phyloP scores from a whole-genome alignment of 257 asterid species.

The Anisodus acutangulus region DNA sequence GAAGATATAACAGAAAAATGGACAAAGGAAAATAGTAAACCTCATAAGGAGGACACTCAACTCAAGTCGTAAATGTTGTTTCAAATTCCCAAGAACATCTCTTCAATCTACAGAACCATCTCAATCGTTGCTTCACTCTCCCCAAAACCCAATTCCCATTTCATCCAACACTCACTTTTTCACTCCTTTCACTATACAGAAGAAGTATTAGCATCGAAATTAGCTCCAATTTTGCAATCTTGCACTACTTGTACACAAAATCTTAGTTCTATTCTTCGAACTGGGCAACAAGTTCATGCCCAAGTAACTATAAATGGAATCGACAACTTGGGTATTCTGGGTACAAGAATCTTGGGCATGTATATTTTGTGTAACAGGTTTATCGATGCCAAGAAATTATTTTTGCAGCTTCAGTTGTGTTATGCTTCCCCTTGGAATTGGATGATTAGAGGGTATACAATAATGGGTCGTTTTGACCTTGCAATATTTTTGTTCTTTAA shows the following conservation, averaged over 20 bases:
- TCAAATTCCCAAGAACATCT: not conserved
- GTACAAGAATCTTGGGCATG: slow-evolving; percentile 80
- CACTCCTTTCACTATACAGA: slow-evolving; percentile 15
- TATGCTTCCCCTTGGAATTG: slow-evolving; percentile 99
- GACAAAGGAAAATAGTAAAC: not conserved
- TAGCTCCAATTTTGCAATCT: slow-evolving; percentile 59
- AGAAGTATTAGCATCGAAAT: slow-evolving; percentile 64
- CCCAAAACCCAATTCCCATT: slow-evolving; percentile 21
- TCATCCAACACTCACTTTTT: not conserved
- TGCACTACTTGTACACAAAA: slow-evolving; percentile 38
- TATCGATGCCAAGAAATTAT: slow-evolving; percentile 63
- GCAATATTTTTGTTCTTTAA: slow-evolving; percentile 75
- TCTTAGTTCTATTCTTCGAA: slow-evolving; percentile 41
- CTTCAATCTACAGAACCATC: not conserved
- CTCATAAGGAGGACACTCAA: not conserved
- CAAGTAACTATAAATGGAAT: slow-evolving; percentile 75
- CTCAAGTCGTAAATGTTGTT: not conserved
- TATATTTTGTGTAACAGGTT: slow-evolving; percentile 57
- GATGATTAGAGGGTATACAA: slow-evolving; percentile 86
- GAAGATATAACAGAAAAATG: not conserved
- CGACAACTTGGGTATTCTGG: slow-evolving; percentile 62
- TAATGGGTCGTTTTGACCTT: slow-evolving; percentile 57
- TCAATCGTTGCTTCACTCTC: slow-evolving; percentile 4
- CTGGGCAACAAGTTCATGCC: slow-evolving; percentile 70
- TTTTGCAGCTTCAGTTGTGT: slow-evolving; percentile 66